Base-by-base conservation (phyloP, 371 early-diverging fungal genomes). In the Rhizopus delemar region DNA sequence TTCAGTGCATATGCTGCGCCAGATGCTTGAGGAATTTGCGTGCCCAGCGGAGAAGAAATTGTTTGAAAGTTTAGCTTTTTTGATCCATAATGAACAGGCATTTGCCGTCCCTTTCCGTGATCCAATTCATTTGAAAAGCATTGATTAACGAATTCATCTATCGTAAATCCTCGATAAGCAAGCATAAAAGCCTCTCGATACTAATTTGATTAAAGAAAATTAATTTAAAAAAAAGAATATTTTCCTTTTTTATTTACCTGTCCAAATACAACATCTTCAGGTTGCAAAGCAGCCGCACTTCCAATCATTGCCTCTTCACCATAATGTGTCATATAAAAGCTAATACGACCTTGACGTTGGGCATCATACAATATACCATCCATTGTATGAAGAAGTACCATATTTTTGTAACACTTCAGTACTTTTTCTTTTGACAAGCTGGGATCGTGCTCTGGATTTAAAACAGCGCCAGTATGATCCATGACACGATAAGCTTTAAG, bases 21-120 rank as follows among this genome's bases (percentile, higher is more conserved):
- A 1, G 94, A 83, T n/a, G 98, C 98, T 72, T 98, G 98, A n/a
- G 98, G 98, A 48, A 98, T 82, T 77, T 98, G 98, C 8, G 98
- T 97, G 33, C 90, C 97, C 51, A 98, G 75, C n/a, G 98, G 96
- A 8, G 96, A 96, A 16, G 97, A 97, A 54, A 98, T 97, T 8
- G 98, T 97, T 70, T 96, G 95, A 73, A 98, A 95, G 61, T 93
- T 90, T 45, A 86, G 79, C 41, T 84, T 84, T 62, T 80, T 82
- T 28, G 90, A 87, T 4, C 97, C 97, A 71, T 97, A 98, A 71
- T 98, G 98, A 32, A 98, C 87, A 28, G 98, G 98, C 98, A 98
- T 98, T 72, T 98, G 97, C 22, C 98, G 87, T 32, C 98, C 98
- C 78, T 97, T 97, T 59, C 97, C 96, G 53, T 80, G 68, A 74